Conservation (phyloP, 257 asterid genomes). For the Lycium ferocissimum region DNA sequence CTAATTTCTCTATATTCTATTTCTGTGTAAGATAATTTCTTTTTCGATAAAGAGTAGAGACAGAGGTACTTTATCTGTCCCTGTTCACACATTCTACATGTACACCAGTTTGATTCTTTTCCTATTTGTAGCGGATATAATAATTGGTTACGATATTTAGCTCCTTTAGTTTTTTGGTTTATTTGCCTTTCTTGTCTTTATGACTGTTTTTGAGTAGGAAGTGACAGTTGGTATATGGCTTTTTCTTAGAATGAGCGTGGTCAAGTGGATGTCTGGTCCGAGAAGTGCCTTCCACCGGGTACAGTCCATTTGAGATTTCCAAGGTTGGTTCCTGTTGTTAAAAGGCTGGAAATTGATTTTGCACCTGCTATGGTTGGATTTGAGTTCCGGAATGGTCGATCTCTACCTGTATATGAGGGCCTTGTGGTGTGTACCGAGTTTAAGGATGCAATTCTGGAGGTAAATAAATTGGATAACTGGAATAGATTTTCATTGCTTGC, state of each 20-base stretch:
- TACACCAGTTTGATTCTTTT: not conserved
- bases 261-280: conserved; percentile 97
- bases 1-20: not conserved
- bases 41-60: not conserved
- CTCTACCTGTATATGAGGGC: conserved; percentile 78
- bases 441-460: conserved; percentile 79
- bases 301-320: conserved; percentile 85
- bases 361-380: conserved; percentile 99
- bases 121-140: not conserved
- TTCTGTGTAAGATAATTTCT: not conserved
- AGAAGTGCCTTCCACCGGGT: conserved; percentile 97
- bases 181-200: conserved; percentile 15
- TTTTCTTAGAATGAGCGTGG: conserved; percentile 85
- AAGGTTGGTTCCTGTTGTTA: conserved; percentile 70
- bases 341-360: conserved; percentile 70
- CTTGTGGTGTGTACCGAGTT: conserved; percentile 88
- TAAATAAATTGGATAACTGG: conserved; percentile 37
- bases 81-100: not conserved
- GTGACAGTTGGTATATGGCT: conserved; percentile 35
- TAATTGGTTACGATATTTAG: not conserved
- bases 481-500: not conserved
- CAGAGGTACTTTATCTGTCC: not conserved
- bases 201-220: conserved; percentile 4
- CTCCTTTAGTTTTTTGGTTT: not conserved
- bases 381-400: conserved; percentile 79